Conservation (phyloP, 768 basidiomycete species). For the Ramaria rubella region DNA sequence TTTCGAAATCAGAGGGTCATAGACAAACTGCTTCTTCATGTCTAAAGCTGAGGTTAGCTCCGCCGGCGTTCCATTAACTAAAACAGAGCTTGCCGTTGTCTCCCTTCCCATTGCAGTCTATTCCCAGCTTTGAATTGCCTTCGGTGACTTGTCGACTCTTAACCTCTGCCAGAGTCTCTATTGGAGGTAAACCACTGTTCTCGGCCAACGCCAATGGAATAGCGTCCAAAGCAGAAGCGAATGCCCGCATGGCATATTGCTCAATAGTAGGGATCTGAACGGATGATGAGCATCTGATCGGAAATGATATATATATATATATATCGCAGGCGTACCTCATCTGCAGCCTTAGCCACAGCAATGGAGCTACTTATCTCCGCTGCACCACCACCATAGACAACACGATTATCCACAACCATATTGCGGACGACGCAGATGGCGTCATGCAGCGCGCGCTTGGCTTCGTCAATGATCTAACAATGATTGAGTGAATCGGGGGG, state of each 20-base stretch:
- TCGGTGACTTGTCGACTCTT: conserved; percentile 89
- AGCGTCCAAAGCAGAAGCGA: conserved; percentile 91
- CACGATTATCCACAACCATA: conserved; percentile 88
- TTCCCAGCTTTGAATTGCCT: conserved; percentile 78
- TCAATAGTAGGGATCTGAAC: conserved; percentile 91
- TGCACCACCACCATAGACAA: conserved; percentile 97
- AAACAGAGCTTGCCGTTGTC: conserved; percentile 62
- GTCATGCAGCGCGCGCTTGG: conserved; percentile 95
- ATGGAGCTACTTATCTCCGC: conserved; percentile 95
- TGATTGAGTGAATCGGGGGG: not conserved
- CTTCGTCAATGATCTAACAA: conserved; percentile 92
- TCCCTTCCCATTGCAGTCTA: conserved; percentile 83
- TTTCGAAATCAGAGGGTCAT: conserved; percentile 96
- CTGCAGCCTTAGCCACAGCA: conserved; percentile 90
- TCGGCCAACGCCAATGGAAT: conserved; percentile 94
- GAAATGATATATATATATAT: not conserved
- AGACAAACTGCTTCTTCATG: conserved; percentile 96
- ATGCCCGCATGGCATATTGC: conserved; percentile 99
- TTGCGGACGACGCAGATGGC: conserved; percentile 97
- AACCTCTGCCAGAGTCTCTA: conserved; percentile 93
- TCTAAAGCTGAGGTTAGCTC: conserved; percentile 42
- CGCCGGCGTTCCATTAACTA: not conserved
- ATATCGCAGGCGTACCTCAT: conserved; percentile 53
- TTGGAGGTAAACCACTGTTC: conserved; percentile 94
- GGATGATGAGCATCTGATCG: not conserved